Evolutionary conservation across 768 basidiomycete genomes (phyloP), one percentile per base, ranked within the genome.

Genomic region (Saitozyma sp.): DNA sequence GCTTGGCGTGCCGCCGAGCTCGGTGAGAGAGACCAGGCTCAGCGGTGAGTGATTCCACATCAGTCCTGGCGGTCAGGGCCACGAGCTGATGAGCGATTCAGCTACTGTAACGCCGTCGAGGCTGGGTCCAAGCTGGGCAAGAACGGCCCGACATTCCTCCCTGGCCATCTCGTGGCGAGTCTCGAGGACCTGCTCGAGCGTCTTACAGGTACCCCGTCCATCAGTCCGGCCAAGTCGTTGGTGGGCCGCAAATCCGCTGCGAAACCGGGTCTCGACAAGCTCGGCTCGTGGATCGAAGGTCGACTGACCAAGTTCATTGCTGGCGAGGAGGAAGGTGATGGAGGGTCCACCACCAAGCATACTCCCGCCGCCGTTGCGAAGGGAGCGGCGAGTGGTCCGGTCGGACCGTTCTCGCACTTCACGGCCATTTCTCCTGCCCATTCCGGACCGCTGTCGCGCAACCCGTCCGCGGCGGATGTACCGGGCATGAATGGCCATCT

Each of bases 221-320:
- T 17, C n/a, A 93, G 91, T 39, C 73, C 73, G 14, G 63, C 69
- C 41, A 70, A 64, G 40, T 63, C 52, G 2, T 61, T 73, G 10
- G 67, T 64, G 11, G 63, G 62, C 8, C 61, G 70, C 16, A 70
- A 74, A 55, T n/a, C 53, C 76, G 83, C 94, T 65, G 84, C 87
- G 42, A 92, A 94, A 71, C 93, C 96, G 2, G 95, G 90, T 63
- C 83, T 98, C 51, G 93, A 97, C 76, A 88, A 87, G 41, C 86
- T 98, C 54, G 90, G 93, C 37, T 88, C 87, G 50, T 97, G 93
- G 89, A 83, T 98, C 29, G 95, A 92, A 80, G 89, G 90, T 11
- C 86, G 89, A 16, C 86, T 99, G 73, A 92, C 92, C 14, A 94
- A 94, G 75, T 88, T 99, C 69, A 92, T 99, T 63, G 91, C 94